These are phyloP conservation scores for Pisolithus marmoratus DNA, from an alignment of 768 basidiomycete genomes.

Conservation along the genomic window DNA sequence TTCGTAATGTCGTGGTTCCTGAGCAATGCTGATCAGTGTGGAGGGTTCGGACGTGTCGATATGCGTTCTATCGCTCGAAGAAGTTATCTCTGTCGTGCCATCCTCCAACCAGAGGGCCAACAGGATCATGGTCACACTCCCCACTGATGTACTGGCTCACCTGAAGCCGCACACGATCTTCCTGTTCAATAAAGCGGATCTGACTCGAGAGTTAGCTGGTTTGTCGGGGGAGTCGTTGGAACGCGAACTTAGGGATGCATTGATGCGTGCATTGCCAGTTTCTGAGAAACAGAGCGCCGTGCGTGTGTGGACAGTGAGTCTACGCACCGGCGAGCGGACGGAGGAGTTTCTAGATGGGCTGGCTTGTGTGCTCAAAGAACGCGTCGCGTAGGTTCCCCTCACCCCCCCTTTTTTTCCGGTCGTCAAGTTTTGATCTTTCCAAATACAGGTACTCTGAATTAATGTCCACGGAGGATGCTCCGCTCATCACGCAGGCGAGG, in stretches of 20 bases:
- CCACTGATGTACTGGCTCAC: conserved; percentile 43
- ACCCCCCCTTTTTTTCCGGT: neutral
- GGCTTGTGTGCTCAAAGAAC: conserved; percentile 36
- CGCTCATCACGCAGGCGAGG: conserved; percentile 73
- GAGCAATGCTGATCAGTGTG: conserved; percentile 39
- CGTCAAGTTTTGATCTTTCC: neutral
- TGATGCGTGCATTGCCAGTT: conserved; percentile 10
- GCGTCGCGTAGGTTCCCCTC: conserved; percentile 15
- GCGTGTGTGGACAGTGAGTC: conserved; percentile 55
- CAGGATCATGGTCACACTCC: conserved; percentile 27
- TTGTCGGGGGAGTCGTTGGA: neutral
- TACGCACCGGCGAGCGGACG: conserved; percentile 54
- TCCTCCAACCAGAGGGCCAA: neutral
- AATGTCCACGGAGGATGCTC: conserved; percentile 26
- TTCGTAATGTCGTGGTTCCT: neutral
- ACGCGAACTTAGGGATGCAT: conserved; percentile 12
- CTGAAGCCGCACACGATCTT: conserved; percentile 57
- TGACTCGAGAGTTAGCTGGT: conserved; percentile 24
- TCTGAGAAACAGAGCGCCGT: neutral
- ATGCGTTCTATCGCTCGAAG: conserved; percentile 75
- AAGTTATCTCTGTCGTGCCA: conserved; percentile 17
- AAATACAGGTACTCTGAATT: conserved; percentile 14
- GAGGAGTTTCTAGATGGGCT: conserved; percentile 56
- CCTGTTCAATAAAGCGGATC: conserved; percentile 77
- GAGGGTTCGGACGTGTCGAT: conserved; percentile 62